Base-by-base conservation (phyloP, 345 rosid genomes). In the Rhodomyrtus tomentosa region DNA sequence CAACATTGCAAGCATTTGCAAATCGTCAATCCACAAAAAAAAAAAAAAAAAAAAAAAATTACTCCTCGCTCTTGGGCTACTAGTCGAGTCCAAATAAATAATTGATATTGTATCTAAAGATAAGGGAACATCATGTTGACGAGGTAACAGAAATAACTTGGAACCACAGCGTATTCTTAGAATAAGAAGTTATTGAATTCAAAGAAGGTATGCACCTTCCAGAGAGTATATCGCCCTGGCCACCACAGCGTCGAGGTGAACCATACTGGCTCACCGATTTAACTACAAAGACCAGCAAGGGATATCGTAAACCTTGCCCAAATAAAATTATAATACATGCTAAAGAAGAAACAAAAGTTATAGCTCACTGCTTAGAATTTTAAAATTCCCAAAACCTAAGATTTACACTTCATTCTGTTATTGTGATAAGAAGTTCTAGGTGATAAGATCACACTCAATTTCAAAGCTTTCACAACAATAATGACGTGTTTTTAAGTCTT, bases 191-290 rank as follows among this genome's bases (percentile, higher is more conserved):
- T 50, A 27, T 48, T 27, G 55, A 62, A 83, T 38, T 10, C 27
- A 6, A 48, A 22, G 49, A 45, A 54, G 51, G 18, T 36, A 16
- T 12, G 89, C 87, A 96, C 99, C 98, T 89, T 89, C 98, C 99
- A 45, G 99, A 95, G 81, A 95, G 99, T 83, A 97, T 95, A 87
- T 97, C 98, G 32, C 98, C 99, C 87, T 97, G 99, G 82, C 98
- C 98, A 81, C 98, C 99, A 83, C 98, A 97, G 29, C 98, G 98
- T 87, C 98, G 89, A 81, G 98, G 98, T 0, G 98, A 95, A 83
- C 98, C 96, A 86, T 92, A 91, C 55, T 91, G 89, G 83, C 95
- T 88, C 83, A 97, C 98, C 24, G 96, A 91, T 89, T 92, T 93
- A 81, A 94, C 98, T 97, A 91, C 55, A 85, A 83, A 82, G 56